These are phyloP conservation scores for Lentinula sp. DNA, from an alignment of 768 basidiomycete genomes.

Conservation along the genomic window DNA sequence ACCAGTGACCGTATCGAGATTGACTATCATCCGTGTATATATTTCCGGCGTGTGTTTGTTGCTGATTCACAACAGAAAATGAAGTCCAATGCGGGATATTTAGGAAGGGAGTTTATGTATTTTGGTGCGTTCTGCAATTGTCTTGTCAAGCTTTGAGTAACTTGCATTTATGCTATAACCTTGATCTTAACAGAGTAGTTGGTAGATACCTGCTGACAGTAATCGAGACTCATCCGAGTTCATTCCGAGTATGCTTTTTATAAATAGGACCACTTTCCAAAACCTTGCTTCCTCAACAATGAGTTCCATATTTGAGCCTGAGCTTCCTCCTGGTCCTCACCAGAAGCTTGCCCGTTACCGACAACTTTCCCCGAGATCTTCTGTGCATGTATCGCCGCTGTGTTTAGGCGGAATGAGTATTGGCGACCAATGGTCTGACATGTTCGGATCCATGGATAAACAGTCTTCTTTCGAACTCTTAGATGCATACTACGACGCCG, in stretches of 20 bases:
- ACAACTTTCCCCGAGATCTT: constrained; percentile 25
- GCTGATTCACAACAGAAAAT: no score
- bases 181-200: not conserved
- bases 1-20: no score
- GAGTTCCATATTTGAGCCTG: not conserved
- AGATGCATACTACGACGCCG: constrained; percentile 34
- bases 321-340: constrained; percentile 18
- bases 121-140: no score
- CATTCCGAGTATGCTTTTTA: not conserved
- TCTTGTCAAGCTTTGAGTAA: no score
- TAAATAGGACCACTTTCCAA: not conserved
- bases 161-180: not conserved
- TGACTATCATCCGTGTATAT: no score
- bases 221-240: not conserved
- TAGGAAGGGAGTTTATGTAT: no score
- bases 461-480: constrained; percentile 37
- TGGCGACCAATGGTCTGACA: constrained; percentile 28
- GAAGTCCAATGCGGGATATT: no score
- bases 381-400: constrained; percentile 36
- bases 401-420: constrained; percentile 39
- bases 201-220: not conserved
- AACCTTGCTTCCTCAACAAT: not conserved
- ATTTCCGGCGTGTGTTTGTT: no score
- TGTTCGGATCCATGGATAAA: constrained; percentile 32
- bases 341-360: constrained; percentile 28